A percentile compares a stretch with the other conserved stretches of the same genome.
Evolutionary conservation across 164 flowering plant genomes (phyloP).

Genomic region (Chimonanthus praecox): DNA sequence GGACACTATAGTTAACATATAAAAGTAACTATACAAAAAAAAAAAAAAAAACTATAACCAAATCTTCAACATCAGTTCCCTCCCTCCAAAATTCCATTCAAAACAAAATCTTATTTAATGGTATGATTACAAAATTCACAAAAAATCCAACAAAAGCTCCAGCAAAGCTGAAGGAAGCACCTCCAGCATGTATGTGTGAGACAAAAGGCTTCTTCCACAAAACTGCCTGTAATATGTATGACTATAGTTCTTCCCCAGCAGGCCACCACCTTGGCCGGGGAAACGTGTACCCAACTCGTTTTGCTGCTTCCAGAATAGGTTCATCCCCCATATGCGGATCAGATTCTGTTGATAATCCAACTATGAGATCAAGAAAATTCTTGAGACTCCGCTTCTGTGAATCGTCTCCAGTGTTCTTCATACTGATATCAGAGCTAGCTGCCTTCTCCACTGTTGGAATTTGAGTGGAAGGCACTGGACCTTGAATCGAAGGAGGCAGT

Average conservation of each 20-base stretch:
- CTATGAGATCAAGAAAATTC: background rate
- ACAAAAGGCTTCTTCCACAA: too few relatives aligned
- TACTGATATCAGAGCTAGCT: background rate
- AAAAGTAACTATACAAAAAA: too few relatives aligned
- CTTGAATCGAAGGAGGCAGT: conserved; percentile 1
- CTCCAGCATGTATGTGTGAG: too few relatives aligned
- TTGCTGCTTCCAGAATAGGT: background rate
- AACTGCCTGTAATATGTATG: too few relatives aligned
- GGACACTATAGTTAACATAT: too few relatives aligned
- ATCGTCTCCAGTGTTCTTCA: background rate
- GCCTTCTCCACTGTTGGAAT: background rate
- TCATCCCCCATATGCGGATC: background rate
- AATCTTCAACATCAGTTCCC: too few relatives aligned
- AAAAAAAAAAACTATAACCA: too few relatives aligned
- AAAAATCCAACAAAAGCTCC: too few relatives aligned
- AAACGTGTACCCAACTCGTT: background rate
- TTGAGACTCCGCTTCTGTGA: background rate
- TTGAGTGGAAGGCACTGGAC: background rate
- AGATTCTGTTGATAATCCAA: background rate
- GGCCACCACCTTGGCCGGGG: conserved; percentile 6
- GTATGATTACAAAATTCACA: too few relatives aligned
- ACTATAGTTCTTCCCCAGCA: background rate
- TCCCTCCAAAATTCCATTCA: too few relatives aligned
- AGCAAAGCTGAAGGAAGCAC: too few relatives aligned
- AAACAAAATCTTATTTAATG: too few relatives aligned